A percentile compares a stretch with the other conserved stretches of the same genome.
Evolutionary conservation across 495 filamentous ascomycete species (phyloP).

Genomic region (Daldinia caldariorum): DNA sequence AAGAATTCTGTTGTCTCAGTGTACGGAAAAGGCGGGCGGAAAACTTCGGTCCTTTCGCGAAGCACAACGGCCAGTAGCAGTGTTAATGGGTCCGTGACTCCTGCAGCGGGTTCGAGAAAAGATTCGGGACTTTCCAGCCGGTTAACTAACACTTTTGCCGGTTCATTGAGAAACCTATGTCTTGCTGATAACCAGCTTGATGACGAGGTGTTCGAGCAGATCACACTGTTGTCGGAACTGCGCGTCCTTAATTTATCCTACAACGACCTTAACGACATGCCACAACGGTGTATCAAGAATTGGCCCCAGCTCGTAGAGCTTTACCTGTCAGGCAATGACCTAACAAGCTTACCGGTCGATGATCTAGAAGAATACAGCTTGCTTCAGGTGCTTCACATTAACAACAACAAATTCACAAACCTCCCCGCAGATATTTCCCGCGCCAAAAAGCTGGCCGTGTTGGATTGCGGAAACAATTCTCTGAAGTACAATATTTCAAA

Average conservation of each 20-base stretch:
- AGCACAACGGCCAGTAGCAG: conserved; percentile 59
- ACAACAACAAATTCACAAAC: conserved; percentile 96
- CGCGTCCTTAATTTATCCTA: conserved; percentile 93
- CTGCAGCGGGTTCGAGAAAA: conserved; percentile 70
- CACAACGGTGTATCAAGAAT: conserved; percentile 82
- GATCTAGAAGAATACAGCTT: conserved; percentile 88
- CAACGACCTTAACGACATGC: conserved; percentile 92
- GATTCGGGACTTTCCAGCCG: conserved; percentile 84
- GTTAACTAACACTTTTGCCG: conserved; percentile 82
- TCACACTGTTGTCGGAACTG: conserved; percentile 82
- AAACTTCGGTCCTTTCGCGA: conserved; percentile 83
- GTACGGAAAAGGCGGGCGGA: conserved; percentile 77
- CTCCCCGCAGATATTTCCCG: conserved; percentile 95
- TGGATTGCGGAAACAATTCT: conserved; percentile 96
- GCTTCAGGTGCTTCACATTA: conserved; percentile 92
- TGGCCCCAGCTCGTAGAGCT: conserved; percentile 91
- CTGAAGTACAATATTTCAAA: conserved; percentile 99
- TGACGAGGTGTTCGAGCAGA: conserved; percentile 93
- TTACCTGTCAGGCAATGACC: conserved; percentile 94
- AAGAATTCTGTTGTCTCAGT: conserved; percentile 85
- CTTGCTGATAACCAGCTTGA: conserved; percentile 93
- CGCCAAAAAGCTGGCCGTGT: conserved; percentile 85
- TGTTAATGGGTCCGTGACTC: conserved; percentile 62
- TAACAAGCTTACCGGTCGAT: conserved; percentile 90
- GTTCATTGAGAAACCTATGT: conserved; percentile 81